Evolutionary conservation across 306 rosid species (phyloP), one percentile per base, ranked within the genome.

Genomic region (Echinosophora koreensis): DNA sequence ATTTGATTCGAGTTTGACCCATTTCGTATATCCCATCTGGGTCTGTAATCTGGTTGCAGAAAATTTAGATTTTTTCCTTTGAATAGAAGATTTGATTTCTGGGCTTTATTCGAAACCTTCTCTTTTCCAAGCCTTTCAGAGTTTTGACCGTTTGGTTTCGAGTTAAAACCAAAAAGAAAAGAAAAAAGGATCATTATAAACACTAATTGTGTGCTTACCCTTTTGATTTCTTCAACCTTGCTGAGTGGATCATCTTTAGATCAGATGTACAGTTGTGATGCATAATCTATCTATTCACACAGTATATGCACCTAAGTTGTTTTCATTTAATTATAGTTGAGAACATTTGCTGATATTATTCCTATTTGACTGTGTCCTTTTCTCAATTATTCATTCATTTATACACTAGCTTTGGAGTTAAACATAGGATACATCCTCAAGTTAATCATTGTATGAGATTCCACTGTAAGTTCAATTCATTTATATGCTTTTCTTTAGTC

Each of bases 381-480:
- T n/a, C 34, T 34, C 13, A n/a, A 14, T 39, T 5, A 35, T 61
- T 76, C 12, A 32, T 71, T 34, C 51, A 60, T 41, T 66, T 72
- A 22, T 68, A 54, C 47, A 51, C 38, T 74, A 57, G 46, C 61
- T 55, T 12, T n/a, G 50, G 60, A n/a, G 66, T 82, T 37, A 44
- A 13, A 5, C 30, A 9, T 34, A 17, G 12, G 81, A 51, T 15
- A 28, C 30, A 51, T 4, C 39, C 9, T 51, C 8, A 54, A 18
- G 47, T 15, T 56, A 39, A 37, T 51, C n/a, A n/a, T n/a, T n/a
- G 17, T 15, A 27, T 52, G 66, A 60, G 17, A 32, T 67, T 54
- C n/a, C 15, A n/a, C 51, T 44, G 17, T 49, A 46, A 51, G 46
- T 86, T 86, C 44, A 15, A 35, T 73, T 62, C 77, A 38, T 55